Conservation (phyloP, 2,329 filamentous ascomycete genomes). For the Pseudocercospora macadamiae region DNA sequence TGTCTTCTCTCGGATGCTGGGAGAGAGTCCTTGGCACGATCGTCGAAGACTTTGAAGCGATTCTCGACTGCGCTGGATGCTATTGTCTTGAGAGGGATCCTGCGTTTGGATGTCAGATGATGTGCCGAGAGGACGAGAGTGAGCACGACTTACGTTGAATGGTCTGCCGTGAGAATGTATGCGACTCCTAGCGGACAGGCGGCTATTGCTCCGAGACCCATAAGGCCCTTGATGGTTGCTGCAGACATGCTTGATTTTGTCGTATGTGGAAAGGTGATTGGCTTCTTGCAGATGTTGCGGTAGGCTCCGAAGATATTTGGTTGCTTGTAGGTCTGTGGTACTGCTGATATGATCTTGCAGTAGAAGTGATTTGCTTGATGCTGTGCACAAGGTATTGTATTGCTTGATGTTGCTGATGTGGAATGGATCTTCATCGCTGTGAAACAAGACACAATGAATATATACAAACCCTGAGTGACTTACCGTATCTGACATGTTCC, state of each 20-base stretch:
- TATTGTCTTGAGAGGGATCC: slow-evolving; percentile 9
- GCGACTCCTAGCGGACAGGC: slow-evolving; percentile 14
- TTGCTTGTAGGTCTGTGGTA: slow-evolving; percentile 1
- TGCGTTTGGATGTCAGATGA: neutral
- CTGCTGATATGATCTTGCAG: neutral
- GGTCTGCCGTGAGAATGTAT: slow-evolving; percentile 19
- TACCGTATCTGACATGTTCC: neutral
- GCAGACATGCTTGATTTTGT: slow-evolving; percentile 11
- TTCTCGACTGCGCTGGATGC: slow-evolving; percentile 13
- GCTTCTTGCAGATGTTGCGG: neutral
- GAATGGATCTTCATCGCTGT: neutral
- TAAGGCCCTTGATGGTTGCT: slow-evolving; percentile 14
- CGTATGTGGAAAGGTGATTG: neutral
- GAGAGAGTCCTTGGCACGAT: slow-evolving; percentile 16
- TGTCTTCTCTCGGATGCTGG: slow-evolving; percentile 11
- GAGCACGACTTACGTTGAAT: slow-evolving; percentile 5
- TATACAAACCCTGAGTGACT: slow-evolving; percentile 4
- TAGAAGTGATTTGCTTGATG: neutral
- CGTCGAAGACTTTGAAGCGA: slow-evolving; percentile 17
- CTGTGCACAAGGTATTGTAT: neutral
- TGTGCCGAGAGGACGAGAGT: neutral
- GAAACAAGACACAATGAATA: neutral
- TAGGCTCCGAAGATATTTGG: neutral
- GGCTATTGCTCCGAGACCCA: slow-evolving; percentile 11
- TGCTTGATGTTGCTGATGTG: neutral